Base-by-base conservation (phyloP, 1,139 yeast genomes). In the Debaryomyces fabryi region DNA sequence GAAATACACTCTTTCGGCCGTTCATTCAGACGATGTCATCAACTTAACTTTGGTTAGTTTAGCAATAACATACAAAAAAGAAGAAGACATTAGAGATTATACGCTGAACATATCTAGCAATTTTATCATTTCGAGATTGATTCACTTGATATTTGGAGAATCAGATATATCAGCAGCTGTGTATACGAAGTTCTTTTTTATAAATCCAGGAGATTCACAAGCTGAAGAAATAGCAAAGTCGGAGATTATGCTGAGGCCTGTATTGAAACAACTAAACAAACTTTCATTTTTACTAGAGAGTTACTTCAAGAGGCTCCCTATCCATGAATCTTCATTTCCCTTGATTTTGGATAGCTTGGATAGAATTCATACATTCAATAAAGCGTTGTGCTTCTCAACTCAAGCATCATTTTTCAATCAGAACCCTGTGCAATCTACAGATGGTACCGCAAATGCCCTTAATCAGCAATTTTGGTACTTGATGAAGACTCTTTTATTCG, bases 221-320 rank as follows among this genome's bases (percentile, higher is more conserved):
- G 20, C 52, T 12, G 65, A 64, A 18, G 51, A 54, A 3, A 23
- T 49, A 10, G 35, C 61, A 6, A 52, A 52, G 12, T 48, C 52
- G 13, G 54, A 58, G 18, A 53, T 71, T 4, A 49, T 59, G 21
- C 65, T 57, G 48, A 66, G 59, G 24, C 86, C 86, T 0, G 74
- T 74, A 5, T 52, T 79, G n/a, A 77, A 74, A 49, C 81, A 80
- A 55, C 58, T 82, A 49, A 82, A 74, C 58, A 68, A 75, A 44
- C 56, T 83, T 34, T 75, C 86, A 0, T 71, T 74, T 48, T 57
- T 83, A 6, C 63, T 79, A 30, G 82, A 78, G 47, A 65, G 64
- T 10, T 70, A 63, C 45, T 60, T 70, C 27, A 49, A 53, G 18
- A 47, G 52, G 2, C 57, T 74, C 33, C 59, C 63, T 0, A 49